Conservation (phyloP, 2,329 filamentous ascomycete genomes). For the Stagonosporopsis rhizophila region DNA sequence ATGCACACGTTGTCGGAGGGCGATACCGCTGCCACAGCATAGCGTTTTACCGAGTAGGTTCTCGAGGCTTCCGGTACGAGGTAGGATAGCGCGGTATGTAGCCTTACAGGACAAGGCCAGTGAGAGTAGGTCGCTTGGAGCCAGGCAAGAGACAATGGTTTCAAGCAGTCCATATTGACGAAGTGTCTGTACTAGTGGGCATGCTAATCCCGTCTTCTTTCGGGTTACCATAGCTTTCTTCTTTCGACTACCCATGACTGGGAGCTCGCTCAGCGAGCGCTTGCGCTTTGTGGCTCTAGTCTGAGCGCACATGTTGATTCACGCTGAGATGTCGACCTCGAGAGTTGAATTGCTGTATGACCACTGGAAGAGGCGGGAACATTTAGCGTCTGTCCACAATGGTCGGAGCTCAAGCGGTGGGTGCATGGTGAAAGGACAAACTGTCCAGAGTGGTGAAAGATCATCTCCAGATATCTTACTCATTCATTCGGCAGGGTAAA, state of each 20-base stretch:
- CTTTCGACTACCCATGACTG: conserved; percentile 18
- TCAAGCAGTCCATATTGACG: conserved; percentile 41
- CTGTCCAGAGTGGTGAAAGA: neutral
- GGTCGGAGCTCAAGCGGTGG: neutral
- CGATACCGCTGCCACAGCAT: conserved; percentile 38
- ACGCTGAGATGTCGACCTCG: neutral
- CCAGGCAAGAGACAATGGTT: conserved; percentile 32
- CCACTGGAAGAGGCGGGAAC: neutral
- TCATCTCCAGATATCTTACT: neutral
- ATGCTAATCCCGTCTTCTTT: conserved; percentile 1
- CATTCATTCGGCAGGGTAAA: neutral
- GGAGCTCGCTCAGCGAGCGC: conserved; percentile 18
- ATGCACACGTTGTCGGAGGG: conserved; percentile 31
- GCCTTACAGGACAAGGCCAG: conserved; percentile 40
- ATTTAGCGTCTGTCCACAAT: conserved; percentile 11
- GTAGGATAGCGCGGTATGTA: conserved; percentile 32
- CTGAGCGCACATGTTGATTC: conserved; percentile 2
- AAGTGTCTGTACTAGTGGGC: conserved; percentile 29
- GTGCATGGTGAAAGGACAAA: neutral
- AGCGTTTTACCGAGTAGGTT: conserved; percentile 37
- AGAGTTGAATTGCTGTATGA: neutral
- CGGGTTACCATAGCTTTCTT: neutral
- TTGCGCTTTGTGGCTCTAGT: conserved; percentile 30
- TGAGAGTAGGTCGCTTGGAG: conserved; percentile 37
- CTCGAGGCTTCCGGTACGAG: conserved; percentile 30